Evolutionary conservation across 768 basidiomycete species (phyloP).

Genomic region (Lyophyllum shimeji): DNA sequence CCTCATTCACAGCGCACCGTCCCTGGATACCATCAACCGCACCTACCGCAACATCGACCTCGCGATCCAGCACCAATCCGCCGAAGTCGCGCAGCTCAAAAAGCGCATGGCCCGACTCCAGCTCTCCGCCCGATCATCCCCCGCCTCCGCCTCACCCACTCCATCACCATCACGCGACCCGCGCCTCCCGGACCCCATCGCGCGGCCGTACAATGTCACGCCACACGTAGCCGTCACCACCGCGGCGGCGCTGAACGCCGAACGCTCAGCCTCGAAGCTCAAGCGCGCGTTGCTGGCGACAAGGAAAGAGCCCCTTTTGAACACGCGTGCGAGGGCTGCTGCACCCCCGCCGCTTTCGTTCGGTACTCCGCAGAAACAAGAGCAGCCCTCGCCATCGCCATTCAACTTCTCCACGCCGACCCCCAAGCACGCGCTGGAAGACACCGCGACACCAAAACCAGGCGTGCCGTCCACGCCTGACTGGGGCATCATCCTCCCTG

Average conservation of each 20-base stretch:
- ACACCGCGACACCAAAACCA: constrained; percentile 12
- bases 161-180: constrained; percentile 34
- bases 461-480: constrained; percentile 16
- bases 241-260: constrained; percentile 80
- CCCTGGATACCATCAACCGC: constrained; percentile 81
- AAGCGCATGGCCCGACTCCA: constrained; percentile 50
- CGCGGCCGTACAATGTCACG: constrained; percentile 43
- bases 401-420: constrained; percentile 21
- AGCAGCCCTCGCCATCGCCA: constrained; percentile 10
- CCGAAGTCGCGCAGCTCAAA: constrained; percentile 50
- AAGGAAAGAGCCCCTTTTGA: constrained; percentile 67
- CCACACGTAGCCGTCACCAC: constrained; percentile 73
- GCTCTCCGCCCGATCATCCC: neutral
- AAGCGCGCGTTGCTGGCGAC: constrained; percentile 64
- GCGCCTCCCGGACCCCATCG: constrained; percentile 37
- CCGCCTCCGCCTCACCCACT: neutral
- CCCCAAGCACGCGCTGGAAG: constrained; percentile 22
- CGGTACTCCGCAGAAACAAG: constrained; percentile 36
- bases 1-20: constrained; percentile 59
- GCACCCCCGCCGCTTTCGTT: constrained; percentile 36
- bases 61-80: constrained; percentile 60
- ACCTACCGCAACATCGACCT: constrained; percentile 85
- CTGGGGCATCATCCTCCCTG: constrained; percentile 34
- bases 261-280: constrained; percentile 67
- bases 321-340: constrained; percentile 46